Base-by-base conservation (phyloP, 179 eudicot species). In the Vitellaria paradoxa region DNA sequence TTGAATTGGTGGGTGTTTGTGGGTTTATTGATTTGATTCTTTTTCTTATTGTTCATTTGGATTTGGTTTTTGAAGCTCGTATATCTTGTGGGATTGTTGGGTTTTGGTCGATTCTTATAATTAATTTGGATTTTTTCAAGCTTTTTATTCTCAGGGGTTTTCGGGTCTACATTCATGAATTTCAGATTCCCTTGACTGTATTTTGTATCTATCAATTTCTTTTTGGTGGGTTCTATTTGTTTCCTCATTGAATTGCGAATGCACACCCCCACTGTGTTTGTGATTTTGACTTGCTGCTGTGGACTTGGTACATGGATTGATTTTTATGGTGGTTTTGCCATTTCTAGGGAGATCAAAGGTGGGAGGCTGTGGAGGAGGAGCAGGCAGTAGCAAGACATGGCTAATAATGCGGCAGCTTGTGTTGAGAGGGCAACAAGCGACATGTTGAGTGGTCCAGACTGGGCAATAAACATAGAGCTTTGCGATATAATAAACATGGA, bases 371-470 rank as follows among this genome's bases (percentile, higher is more conserved):
- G 53, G 66, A 37, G 65, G 42, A 57, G 76, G 65, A 40, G 52
- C 63, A 64, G 30, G 18, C 45, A 24, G 26, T 50, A 17, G 18
- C 65, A 11, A 47, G 79, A 79, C 66, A 92, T 92, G 97, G 91
- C 92, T 73, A 92, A 86, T 76, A 90, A 78, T 77, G 95, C 91
- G 2, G 88, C 88, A 40, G 86, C 90, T 20, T 79, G 89, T 82
- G 97, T 88, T 5, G 98, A 96, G 82, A 96, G 99, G 87, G 99
- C 99, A 26, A 93, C 99, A n/a, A 91, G 89, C 84, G 99, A 93
- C 75, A 77, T 85, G 90, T 72, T 93, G 79, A 90, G 85, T 76
- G 98, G 94, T 82, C 96, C 97, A 53, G 97, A 96, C 69, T 96
- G 98, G 99, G 92, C 97, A 6, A 83, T 91, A 49, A 96, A 96